Evolutionary conservation across 148 eudicot species (phyloP).

Genomic region (Camellia lanceoleosa): DNA sequence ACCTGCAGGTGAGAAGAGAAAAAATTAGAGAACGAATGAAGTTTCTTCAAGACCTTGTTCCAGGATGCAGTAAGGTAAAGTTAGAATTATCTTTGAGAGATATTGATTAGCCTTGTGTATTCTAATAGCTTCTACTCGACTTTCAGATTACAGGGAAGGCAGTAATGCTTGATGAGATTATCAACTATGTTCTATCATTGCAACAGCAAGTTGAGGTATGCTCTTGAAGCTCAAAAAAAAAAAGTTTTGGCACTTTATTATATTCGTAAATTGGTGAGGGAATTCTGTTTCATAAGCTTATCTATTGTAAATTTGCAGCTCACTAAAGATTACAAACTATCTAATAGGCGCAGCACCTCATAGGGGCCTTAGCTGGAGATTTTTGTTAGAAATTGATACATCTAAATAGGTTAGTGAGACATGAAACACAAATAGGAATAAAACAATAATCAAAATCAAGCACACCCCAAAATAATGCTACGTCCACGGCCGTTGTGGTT

Average conservation of each 20-base stretch:
- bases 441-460: no score
- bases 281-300: background rate
- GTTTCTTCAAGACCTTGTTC: conserved; percentile 25
- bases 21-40: conserved; percentile 23
- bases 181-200: conserved; percentile 24
- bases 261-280: background rate
- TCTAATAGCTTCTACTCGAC: background rate
- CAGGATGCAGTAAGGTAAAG: conserved; percentile 22
- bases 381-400: no score
- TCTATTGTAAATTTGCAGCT: background rate
- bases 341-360: background rate
- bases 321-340: no score
- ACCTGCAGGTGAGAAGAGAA: conserved; percentile 20
- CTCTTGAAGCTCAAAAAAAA: background rate
- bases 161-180: conserved; percentile 26
- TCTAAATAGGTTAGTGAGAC: no score
- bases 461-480: no score
- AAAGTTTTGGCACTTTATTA: background rate
- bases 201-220: conserved; percentile 22
- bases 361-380: background rate
- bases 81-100: background rate
- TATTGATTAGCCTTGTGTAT: background rate
- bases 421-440: no score
- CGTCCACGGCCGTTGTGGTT: no score
- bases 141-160: conserved; percentile 27